These are phyloP conservation scores for Trifolium repens DNA, from an alignment of 306 rosid species.

Conservation along the genomic window DNA sequence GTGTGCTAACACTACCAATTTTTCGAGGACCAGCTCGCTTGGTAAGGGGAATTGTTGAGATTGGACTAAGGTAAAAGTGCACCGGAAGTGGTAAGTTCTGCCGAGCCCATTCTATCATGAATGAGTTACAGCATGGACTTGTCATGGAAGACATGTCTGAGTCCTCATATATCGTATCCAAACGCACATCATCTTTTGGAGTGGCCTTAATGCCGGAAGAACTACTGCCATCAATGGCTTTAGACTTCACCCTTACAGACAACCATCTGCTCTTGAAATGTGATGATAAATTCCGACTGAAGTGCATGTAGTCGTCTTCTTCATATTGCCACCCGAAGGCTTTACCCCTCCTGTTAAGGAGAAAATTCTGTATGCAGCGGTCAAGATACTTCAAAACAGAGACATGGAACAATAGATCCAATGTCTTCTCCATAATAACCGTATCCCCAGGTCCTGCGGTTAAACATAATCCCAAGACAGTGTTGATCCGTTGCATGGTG, in stretches of 20 bases:
- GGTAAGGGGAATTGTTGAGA: slow-evolving; percentile 67
- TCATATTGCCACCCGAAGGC: slow-evolving; percentile 62
- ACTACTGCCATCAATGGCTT: slow-evolving; percentile 45
- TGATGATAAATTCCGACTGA: slow-evolving; percentile 67
- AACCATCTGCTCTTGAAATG: slow-evolving; percentile 88
- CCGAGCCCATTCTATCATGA: slow-evolving; percentile 77
- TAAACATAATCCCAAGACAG: slow-evolving; percentile 63
- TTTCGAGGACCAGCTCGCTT: slow-evolving; percentile 58
- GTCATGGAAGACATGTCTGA: slow-evolving; percentile 49
- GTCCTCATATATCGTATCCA: slow-evolving; percentile 85
- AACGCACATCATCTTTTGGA: slow-evolving; percentile 48
- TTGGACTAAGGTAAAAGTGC: slow-evolving; percentile 83
- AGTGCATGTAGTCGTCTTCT: slow-evolving; percentile 69
- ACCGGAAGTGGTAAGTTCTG: slow-evolving; percentile 90
- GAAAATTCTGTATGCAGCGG: slow-evolving; percentile 55
- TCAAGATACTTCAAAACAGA: slow-evolving; percentile 69
- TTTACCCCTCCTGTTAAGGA: slow-evolving; percentile 50
- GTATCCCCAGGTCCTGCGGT: slow-evolving; percentile 78
- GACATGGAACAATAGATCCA: slow-evolving; percentile 59
- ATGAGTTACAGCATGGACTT: slow-evolving; percentile 49
- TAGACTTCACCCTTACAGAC: slow-evolving; percentile 65
- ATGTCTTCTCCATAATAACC: slow-evolving; percentile 54
- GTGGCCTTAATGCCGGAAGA: slow-evolving; percentile 43
- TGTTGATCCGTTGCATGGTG: slow-evolving; percentile 55
- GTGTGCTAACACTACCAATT: slow-evolving; percentile 42